Evolutionary conservation across 345 rosid species (phyloP).

Genomic region (Draba incana): DNA sequence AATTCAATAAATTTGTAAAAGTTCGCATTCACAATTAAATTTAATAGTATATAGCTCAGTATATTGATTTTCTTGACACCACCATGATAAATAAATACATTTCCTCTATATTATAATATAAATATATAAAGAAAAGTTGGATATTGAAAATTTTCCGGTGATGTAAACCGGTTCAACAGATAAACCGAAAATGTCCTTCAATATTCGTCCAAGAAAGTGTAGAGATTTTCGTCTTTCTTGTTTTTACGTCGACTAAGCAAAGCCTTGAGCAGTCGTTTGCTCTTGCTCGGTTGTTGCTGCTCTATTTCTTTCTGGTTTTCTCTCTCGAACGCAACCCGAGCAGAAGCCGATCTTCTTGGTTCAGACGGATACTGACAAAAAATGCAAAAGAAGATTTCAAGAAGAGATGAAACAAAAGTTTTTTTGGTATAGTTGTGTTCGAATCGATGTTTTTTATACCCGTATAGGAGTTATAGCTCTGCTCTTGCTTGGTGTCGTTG

Average conservation of each 20-base stretch:
- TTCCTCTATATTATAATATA: background rate
- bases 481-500: constrained; percentile 71
- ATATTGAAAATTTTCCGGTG: background rate
- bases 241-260: constrained; percentile 92
- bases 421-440: background rate
- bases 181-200: constrained; percentile 42
- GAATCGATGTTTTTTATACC: constrained; percentile 45
- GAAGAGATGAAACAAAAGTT: constrained; percentile 7
- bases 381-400: constrained; percentile 15
- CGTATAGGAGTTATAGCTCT: constrained; percentile 67
- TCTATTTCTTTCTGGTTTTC: constrained; percentile 57
- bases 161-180: constrained; percentile 3
- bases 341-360: constrained; percentile 80
- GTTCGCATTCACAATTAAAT: background rate
- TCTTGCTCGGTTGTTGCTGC: constrained; percentile 68
- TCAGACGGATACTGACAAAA: constrained; percentile 73
- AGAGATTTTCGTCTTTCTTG: constrained; percentile 84
- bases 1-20: background rate
- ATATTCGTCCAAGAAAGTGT: constrained; percentile 86
- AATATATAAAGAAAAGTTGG: background rate
- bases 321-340: constrained; percentile 61
- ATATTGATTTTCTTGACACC: background rate
- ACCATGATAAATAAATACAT: background rate
- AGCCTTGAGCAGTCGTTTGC: constrained; percentile 87
- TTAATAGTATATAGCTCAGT: background rate